Evolutionary conservation across 805 yeast genomes (phyloP).

Genomic region (Starmerella powellii): DNA sequence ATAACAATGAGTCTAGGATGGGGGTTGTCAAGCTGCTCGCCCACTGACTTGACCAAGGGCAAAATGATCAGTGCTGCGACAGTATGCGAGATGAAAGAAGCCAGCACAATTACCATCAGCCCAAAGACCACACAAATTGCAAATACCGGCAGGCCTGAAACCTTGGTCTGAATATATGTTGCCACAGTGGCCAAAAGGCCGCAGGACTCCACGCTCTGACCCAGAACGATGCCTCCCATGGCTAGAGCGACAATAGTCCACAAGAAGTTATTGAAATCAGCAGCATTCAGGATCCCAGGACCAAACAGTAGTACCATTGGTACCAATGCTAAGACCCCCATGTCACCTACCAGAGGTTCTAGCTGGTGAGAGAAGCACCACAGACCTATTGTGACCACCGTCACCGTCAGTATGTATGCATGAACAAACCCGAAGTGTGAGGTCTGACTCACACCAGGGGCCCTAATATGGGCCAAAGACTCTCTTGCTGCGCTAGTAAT

Average conservation of each 20-base stretch:
- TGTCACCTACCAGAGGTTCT: constrained; percentile 70
- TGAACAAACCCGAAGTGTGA: constrained; percentile 55
- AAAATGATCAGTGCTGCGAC: constrained; percentile 91
- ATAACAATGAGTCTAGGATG: constrained; percentile 75
- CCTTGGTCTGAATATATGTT: constrained; percentile 45
- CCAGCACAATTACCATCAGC: constrained; percentile 63
- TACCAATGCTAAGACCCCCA: constrained; percentile 89
- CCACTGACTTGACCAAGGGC: constrained; percentile 83
- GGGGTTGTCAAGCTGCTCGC: constrained; percentile 46
- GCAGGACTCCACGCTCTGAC: constrained; percentile 87
- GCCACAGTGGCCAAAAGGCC: constrained; percentile 79
- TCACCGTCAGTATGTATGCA: constrained; percentile 58
- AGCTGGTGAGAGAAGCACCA: constrained; percentile 84
- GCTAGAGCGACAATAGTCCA: constrained; percentile 95
- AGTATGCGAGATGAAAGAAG: constrained; percentile 92
- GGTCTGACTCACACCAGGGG: constrained; percentile 28
- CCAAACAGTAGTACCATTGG: constrained; percentile 91
- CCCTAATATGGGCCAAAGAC: constrained; percentile 44
- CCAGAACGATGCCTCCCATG: constrained; percentile 95
- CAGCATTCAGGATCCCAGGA: constrained; percentile 71
- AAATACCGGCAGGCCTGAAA: constrained; percentile 58
- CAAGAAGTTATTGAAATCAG: constrained; percentile 88
- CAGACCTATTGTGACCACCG: constrained; percentile 58
- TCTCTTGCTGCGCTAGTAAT: constrained; percentile 38
- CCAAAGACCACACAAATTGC: constrained; percentile 72